phyloP scores from a whole-genome alignment of 225 moss, liverwort and hornwort genomes.

The Asterella californica region DNA sequence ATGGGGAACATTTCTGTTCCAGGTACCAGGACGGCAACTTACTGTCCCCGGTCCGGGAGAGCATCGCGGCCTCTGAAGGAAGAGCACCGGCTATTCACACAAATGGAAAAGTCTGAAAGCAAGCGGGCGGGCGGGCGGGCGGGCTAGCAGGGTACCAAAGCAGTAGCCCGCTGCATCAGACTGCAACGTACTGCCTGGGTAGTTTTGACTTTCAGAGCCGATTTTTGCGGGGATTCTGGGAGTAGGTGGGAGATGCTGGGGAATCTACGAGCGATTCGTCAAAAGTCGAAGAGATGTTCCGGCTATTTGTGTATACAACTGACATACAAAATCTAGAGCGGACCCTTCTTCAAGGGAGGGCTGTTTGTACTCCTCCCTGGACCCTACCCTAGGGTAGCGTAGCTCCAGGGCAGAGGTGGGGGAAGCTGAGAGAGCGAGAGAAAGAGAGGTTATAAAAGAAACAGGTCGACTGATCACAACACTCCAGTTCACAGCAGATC shows the following conservation, averaged over 20 bases:
- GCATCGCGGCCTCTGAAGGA: not conserved
- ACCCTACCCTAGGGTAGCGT: no score
- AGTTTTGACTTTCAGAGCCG: not conserved
- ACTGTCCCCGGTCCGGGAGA: not conserved
- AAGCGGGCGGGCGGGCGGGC: not conserved
- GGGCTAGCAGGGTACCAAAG: not conserved
- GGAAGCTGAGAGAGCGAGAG: not conserved
- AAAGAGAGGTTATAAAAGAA: not conserved
- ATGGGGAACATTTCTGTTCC: not conserved
- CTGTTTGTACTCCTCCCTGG: not conserved
- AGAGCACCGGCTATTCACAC: not conserved
- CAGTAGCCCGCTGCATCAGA: conserved; percentile 8
- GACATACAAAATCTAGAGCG: conserved; percentile 12
- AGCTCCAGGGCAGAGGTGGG: not conserved
- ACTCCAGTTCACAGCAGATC: not conserved
- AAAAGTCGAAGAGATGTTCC: not conserved
- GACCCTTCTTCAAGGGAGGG: not conserved
- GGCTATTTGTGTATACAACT: not conserved
- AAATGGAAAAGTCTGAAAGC: not conserved
- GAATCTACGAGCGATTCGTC: not conserved
- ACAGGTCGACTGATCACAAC: not conserved
- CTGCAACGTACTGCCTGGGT: not conserved
- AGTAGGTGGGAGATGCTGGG: conserved; percentile 1
- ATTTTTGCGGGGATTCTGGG: conserved; percentile 2
- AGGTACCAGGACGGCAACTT: not conserved